Evolutionary conservation across 352 stramenopile species (phyloP), one percentile per base, ranked within the genome.

Genomic region (Phytophthora fragariaefolia): DNA sequence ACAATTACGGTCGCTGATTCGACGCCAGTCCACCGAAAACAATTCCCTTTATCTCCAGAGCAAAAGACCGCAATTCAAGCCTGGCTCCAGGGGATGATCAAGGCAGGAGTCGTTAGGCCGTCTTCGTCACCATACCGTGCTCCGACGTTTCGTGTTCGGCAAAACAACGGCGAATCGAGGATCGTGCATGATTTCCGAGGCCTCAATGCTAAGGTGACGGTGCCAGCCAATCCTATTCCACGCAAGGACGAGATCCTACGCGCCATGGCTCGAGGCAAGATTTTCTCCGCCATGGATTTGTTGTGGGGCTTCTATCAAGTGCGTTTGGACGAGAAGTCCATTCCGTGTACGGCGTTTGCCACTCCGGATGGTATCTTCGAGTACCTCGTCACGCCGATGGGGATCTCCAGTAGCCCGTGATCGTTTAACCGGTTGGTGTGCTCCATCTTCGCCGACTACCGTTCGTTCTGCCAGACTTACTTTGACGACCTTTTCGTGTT

Each of bases 121-220:
- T 63, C 53, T 0, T 54, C n/a, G 6, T 63, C 52, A 1, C 32
- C 45, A 1, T 58, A 58, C 8, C 55, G 45, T 7, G 8, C 36
- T 9, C 61, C 61, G 3, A 63, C 45, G 0, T 69, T 69, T 22
- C 56, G 51, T 6, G 51, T 68, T 1, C 59, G 40, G 2, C 13
- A n/a, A 22, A 45, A 45, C 7, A n/a, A 45, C 38, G 38, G 32
- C 13, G 46, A 54, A 6, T 69, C 32, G 61, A 36, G 61, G 4
- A 69, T 69, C 3, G 61, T 63, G 0, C 61, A 69, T 26, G 45
- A 63, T 17, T 55, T 52, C 13, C 52, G 45, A 5, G 61, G 24
- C 0, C 8, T 63, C 0, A 58, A 58, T 15, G 7, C 52, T 4
- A 52, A 58, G 8, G 7, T 63, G 15, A 18, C 6, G 0, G 52